Evolutionary conservation across 306 rosid genomes (phyloP), one percentile per base, ranked within the genome.

Genomic region (Pterocarpus santalinus): DNA sequence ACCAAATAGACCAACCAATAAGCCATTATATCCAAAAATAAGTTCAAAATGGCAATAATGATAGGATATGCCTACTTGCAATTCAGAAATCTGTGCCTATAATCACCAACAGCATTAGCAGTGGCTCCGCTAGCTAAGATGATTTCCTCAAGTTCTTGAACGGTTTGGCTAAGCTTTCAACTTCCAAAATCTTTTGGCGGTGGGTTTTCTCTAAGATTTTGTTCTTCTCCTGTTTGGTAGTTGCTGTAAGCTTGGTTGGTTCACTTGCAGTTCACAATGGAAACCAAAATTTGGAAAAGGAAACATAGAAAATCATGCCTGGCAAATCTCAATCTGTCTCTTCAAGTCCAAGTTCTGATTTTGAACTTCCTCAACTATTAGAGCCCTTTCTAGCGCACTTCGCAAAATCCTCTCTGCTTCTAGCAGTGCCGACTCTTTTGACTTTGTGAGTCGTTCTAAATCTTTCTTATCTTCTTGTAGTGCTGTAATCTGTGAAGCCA

Each of bases 281-380:
- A 55, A 35, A 57, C 49, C 38, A 30, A 58, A 80, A 80, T 69
- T 38, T 51, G 15, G 66, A 72, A 44, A 32, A 12, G 16, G 17
- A 76, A 73, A 69, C 12, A 57, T 30, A 55, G 78, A 71, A 85
- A 74, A 43, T 78, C 84, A 74, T 91, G 84, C 98, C 94, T 89
- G 95, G 82, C 90, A 92, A 22, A 94, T 94, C 80, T 92, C 97
- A 83, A 94, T 94, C 87, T 92, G 97, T 89, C 98, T 91, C 90
- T 81, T 92, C 82, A 92, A 77, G 74, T 94, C 97, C 7, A 76
- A 81, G 86, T 94, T 92, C 55, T 87, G 92, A 70, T 94, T 94
- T 78, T 91, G 97, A 86, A 94, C 97, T 85, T 94, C 94, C 84
- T 92, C 98, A 75, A 94, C 94, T 49, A 90, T 87, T 65, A 89